These are phyloP conservation scores for Pyropia yezoensis DNA, from an alignment of 23 red algal species.

Conservation along the genomic window DNA sequence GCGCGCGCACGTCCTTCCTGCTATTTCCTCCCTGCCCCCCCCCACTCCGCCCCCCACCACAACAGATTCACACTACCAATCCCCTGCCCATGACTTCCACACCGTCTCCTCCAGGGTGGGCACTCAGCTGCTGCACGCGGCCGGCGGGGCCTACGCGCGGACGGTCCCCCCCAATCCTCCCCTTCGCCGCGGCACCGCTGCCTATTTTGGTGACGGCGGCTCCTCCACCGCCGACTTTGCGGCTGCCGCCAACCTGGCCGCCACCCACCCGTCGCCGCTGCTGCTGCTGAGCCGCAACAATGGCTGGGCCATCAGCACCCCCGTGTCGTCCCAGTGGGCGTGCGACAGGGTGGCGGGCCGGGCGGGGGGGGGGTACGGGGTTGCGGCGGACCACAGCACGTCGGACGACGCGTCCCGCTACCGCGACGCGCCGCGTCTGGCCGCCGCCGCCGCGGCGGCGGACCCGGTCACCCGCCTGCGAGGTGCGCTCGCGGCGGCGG, in stretches of 20 bases:
- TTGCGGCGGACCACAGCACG: constrained; percentile 39
- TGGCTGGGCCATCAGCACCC: constrained; percentile 1
- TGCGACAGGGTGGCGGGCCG: background rate
- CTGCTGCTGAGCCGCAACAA: background rate
- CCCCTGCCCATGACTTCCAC: background rate
- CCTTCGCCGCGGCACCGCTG: background rate
- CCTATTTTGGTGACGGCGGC: constrained; percentile 4
- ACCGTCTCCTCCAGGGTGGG: constrained; percentile 1
- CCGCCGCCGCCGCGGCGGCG: constrained; percentile 1
- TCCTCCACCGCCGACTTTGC: background rate
- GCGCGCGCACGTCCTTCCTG: no score
- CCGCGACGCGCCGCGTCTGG: constrained; percentile 11
- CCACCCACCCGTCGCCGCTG: background rate
- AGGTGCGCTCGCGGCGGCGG: background rate
- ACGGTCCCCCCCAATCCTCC: background rate
- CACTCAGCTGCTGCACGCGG: background rate
- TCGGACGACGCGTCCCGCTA: constrained; percentile 48
- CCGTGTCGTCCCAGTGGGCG: background rate
- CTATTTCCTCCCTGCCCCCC: no score
- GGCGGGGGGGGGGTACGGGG: constrained; percentile 21
- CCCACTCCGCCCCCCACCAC: no score
- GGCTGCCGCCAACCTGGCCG: background rate
- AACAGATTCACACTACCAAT: background rate
- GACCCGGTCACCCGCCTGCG: constrained; percentile 29
- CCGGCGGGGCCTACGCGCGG: background rate